These are phyloP conservation scores for Pythium aristosporum DNA, from an alignment of 352 stramenopile species.

Conservation along the genomic window DNA sequence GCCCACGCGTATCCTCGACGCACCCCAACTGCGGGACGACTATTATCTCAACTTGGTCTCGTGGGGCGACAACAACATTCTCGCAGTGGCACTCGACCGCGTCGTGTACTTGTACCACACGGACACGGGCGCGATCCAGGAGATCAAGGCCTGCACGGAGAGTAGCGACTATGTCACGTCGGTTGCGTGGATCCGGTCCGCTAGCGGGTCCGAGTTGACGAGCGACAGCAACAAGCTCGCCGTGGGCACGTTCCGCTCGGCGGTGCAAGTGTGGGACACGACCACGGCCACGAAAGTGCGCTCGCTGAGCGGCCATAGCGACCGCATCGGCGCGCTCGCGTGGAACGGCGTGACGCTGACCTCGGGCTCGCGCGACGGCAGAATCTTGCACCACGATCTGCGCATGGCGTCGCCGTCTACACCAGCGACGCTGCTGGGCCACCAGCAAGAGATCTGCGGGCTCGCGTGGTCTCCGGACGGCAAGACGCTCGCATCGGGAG, in stretches of 20 bases:
- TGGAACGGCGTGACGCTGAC: conserved; percentile 91
- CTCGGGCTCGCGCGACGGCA: conserved; percentile 90
- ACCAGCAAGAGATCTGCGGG: conserved; percentile 95
- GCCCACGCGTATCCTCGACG: conserved; percentile 92
- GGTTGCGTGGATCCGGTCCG: conserved; percentile 89
- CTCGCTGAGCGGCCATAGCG: conserved; percentile 86
- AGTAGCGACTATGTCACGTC: conserved; percentile 93
- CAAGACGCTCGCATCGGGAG: conserved; percentile 90
- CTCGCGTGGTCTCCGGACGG: conserved; percentile 94
- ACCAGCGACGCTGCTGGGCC: conserved; percentile 44
- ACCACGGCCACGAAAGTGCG: conserved; percentile 78
- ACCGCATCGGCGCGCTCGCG: conserved; percentile 87
- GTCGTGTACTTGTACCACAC: conserved; percentile 96
- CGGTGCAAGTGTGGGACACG: conserved; percentile 96
- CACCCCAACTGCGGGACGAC: conserved; percentile 95
- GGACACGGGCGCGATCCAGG: conserved; percentile 88
- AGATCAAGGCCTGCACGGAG: conserved; percentile 60
- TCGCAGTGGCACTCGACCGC: conserved; percentile 93
- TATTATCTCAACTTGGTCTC: conserved; percentile 98
- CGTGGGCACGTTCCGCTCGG: conserved; percentile 88
- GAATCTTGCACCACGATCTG: conserved; percentile 73
- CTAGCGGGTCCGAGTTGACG: conserved; percentile 23
- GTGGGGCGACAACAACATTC: conserved; percentile 92
- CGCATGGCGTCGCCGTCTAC: conserved; percentile 15
- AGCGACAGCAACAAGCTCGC: conserved; percentile 82